Evolutionary conservation across 306 rosid genomes (phyloP).

Genomic region (Trichosanthes cucumerina): DNA sequence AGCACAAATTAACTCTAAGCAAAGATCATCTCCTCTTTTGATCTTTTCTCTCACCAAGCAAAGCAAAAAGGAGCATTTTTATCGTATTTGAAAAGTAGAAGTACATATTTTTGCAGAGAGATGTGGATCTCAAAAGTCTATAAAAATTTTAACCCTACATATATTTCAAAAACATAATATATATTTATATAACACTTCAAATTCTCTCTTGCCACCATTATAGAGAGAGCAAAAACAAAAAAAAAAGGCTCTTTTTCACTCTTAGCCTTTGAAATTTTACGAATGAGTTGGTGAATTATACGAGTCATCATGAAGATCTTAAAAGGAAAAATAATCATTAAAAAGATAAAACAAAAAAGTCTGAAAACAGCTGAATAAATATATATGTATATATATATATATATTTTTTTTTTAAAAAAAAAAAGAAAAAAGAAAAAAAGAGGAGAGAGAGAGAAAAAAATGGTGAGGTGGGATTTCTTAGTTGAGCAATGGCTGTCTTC

Average conservation of each 20-base stretch:
- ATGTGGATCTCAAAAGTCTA: not conserved
- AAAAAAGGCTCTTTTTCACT: not conserved
- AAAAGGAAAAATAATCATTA: not conserved
- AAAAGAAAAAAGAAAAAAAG: not conserved
- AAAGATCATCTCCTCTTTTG: not conserved
- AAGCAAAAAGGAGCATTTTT: not conserved
- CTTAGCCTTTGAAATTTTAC: not conserved
- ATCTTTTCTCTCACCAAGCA: not conserved
- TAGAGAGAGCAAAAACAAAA: not conserved
- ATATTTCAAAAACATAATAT: not conserved
- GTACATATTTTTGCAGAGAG: constrained; percentile 1
- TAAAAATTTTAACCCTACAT: not conserved
- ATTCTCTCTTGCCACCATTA: not conserved
- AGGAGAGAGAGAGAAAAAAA: not conserved
- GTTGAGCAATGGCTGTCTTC: not conserved
- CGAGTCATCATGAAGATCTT: constrained; percentile 5
- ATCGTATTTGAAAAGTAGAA: constrained; percentile 2
- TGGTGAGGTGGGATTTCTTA: not conserved
- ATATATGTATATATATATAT: too few species aligned
- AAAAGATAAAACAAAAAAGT: not conserved
- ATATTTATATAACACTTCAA: not conserved
- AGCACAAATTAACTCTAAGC: not conserved
- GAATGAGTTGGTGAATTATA: constrained; percentile 8
- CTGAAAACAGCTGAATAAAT: not conserved
- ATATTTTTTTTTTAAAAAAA: too few species aligned